A percentile compares a stretch with the other conserved stretches of the same genome.
Conservation (phyloP, 306 rosid genomes). For the Biancaea sappan region DNA sequence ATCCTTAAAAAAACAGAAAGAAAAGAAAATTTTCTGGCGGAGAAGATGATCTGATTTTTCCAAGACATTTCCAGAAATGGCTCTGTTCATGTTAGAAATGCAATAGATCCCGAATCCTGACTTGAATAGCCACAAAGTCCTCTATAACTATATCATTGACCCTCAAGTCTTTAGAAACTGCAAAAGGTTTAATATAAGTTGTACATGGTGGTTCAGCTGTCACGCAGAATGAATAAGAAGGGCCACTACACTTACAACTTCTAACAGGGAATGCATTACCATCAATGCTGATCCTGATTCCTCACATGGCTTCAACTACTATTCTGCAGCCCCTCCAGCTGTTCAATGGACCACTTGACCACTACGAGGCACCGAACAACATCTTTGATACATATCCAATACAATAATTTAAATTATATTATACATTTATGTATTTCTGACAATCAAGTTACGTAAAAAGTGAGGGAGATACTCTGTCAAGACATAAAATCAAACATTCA, state of each 20-base stretch:
- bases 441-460: background rate
- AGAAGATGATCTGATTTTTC: too few species aligned
- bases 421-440: too few species aligned
- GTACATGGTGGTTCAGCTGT: background rate
- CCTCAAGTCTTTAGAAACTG: background rate
- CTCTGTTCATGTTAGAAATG: background rate
- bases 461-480: background rate
- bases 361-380: too few species aligned
- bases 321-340: conserved; percentile 3
- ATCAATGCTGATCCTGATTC: background rate
- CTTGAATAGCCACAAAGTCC: background rate
- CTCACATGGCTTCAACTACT: background rate
- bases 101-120: background rate
- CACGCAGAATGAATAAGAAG: background rate
- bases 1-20: too few species aligned
- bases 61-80: background rate
- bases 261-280: background rate
- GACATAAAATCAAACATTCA: background rate
- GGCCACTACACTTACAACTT: background rate
- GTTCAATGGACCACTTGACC: background rate
- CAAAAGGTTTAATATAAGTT: background rate
- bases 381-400: too few species aligned
- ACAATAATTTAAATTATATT: too few species aligned
- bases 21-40: too few species aligned
- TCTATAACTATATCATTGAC: background rate